phyloP scores from a whole-genome alignment of 495 filamentous ascomycete species.

The Sordaria brevicollis region DNA sequence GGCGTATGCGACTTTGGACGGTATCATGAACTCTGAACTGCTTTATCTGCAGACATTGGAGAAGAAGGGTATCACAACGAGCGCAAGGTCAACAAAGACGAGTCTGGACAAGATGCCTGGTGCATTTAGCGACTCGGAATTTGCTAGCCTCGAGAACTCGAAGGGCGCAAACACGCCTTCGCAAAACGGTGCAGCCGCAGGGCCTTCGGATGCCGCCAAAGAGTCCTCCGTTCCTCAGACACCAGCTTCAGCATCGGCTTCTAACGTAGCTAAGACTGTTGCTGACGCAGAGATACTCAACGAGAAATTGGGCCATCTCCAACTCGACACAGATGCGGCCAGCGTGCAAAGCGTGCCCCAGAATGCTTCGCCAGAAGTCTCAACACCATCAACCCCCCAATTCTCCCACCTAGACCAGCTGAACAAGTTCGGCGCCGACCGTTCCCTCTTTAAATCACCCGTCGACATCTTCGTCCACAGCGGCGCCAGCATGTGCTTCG shows the following conservation, averaged over 20 bases:
- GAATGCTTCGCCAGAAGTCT: background rate
- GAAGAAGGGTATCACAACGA: background rate
- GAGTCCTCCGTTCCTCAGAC: constrained; percentile 19
- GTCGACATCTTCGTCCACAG: constrained; percentile 84
- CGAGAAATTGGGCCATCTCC: constrained; percentile 13
- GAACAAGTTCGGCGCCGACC: constrained; percentile 21
- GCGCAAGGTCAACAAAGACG: background rate
- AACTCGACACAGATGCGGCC: background rate
- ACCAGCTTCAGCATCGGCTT: constrained; percentile 13
- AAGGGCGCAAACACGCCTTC: background rate
- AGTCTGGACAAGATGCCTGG: constrained; percentile 22
- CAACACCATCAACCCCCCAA: background rate
- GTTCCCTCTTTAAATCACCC: constrained; percentile 49
- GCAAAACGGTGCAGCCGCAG: constrained; percentile 15
- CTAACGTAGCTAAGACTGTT: background rate
- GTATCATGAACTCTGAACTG: constrained; percentile 45
- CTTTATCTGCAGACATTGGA: constrained; percentile 26
- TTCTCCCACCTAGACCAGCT: constrained; percentile 6
- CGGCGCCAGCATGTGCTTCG: constrained; percentile 80
- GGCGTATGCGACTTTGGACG: constrained; percentile 75
- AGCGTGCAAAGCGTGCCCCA: background rate
- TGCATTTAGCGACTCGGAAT: constrained; percentile 25
- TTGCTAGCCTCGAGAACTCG: constrained; percentile 14
- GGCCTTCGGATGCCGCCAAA: constrained; percentile 22
- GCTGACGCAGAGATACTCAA: constrained; percentile 1